Evolutionary conservation across 768 basidiomycete genomes (phyloP).

Genomic region (Pisolithus orientalis): DNA sequence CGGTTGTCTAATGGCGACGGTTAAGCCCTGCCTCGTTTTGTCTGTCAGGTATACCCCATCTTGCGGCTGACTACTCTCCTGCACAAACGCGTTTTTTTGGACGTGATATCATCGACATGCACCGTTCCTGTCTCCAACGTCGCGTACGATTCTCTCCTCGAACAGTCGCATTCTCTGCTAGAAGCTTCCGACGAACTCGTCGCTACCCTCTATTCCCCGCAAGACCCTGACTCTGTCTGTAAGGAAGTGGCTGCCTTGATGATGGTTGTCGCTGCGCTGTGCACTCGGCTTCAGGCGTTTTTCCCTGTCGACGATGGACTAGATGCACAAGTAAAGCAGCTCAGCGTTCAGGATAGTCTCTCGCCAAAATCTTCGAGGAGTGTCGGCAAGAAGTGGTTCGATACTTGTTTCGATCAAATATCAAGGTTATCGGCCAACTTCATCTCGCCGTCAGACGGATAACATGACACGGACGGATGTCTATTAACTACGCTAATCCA

Average conservation of each 20-base stretch:
- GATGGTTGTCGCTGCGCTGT: slow-evolving; percentile 32
- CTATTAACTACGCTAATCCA: slow-evolving; percentile 15
- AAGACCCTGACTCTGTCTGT: slow-evolving; percentile 39
- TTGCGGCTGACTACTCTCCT: slow-evolving; percentile 54
- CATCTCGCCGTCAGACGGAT: background rate
- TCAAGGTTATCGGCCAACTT: slow-evolving; percentile 29
- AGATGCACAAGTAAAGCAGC: slow-evolving; percentile 14
- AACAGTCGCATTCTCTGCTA: slow-evolving; percentile 45
- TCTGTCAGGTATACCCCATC: slow-evolving; percentile 48
- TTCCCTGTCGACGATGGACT: slow-evolving; percentile 19
- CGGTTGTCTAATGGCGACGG: background rate
- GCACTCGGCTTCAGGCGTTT: slow-evolving; percentile 20
- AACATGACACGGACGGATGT: background rate
- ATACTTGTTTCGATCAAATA: slow-evolving; percentile 59
- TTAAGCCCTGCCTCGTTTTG: slow-evolving; percentile 2
- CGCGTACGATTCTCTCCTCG: slow-evolving; percentile 46
- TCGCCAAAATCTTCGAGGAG: slow-evolving; percentile 8
- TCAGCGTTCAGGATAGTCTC: slow-evolving; percentile 13
- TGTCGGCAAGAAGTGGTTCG: slow-evolving; percentile 53
- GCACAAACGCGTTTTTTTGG: slow-evolving; percentile 53
- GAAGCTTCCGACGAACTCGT: slow-evolving; percentile 60
- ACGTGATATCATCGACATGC: slow-evolving; percentile 36
- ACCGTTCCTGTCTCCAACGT: slow-evolving; percentile 18
- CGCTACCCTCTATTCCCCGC: slow-evolving; percentile 60
- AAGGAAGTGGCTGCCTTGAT: slow-evolving; percentile 35